Evolutionary conservation across 345 rosid genomes (phyloP).

Genomic region (Rhizophora apiculata): DNA sequence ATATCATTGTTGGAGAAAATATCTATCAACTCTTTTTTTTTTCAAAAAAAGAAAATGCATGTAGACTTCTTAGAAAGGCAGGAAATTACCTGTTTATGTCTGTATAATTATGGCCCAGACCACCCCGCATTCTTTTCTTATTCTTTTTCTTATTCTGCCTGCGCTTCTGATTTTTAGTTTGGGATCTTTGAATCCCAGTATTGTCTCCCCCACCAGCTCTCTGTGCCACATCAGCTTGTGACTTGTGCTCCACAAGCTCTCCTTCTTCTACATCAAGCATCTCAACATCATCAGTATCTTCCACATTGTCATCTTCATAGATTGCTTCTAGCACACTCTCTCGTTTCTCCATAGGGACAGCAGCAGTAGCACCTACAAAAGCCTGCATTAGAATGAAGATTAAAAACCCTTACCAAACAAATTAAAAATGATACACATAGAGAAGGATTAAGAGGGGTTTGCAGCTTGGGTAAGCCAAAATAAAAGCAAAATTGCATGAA

Average conservation of each 20-base stretch:
- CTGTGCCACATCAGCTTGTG: slow-evolving; percentile 18
- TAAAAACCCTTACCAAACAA: background rate
- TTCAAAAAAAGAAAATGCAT: background rate
- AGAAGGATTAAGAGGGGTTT: too few species aligned
- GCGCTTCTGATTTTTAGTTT: slow-evolving; percentile 36
- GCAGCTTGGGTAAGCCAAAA: too few species aligned
- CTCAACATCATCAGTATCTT: slow-evolving; percentile 53
- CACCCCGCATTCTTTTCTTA: slow-evolving; percentile 39
- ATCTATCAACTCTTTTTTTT: background rate
- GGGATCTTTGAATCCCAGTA: slow-evolving; percentile 28
- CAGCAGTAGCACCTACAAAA: background rate
- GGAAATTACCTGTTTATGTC: slow-evolving; percentile 55
- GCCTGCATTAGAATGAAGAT: background rate
- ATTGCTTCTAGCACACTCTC: slow-evolving; percentile 52
- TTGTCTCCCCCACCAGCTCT: slow-evolving; percentile 16
- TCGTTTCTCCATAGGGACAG: slow-evolving; percentile 52
- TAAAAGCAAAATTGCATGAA: too few species aligned
- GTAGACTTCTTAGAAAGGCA: background rate
- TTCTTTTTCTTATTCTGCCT: slow-evolving; percentile 49
- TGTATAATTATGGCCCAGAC: slow-evolving; percentile 36
- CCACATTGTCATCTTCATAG: slow-evolving; percentile 43
- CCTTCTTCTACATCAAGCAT: slow-evolving; percentile 93
- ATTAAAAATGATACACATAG: too few species aligned
- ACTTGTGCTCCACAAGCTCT: slow-evolving; percentile 48
- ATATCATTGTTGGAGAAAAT: background rate